Conservation (phyloP, 2,329 filamentous ascomycete genomes). For the Xylaria hypoxylon region DNA sequence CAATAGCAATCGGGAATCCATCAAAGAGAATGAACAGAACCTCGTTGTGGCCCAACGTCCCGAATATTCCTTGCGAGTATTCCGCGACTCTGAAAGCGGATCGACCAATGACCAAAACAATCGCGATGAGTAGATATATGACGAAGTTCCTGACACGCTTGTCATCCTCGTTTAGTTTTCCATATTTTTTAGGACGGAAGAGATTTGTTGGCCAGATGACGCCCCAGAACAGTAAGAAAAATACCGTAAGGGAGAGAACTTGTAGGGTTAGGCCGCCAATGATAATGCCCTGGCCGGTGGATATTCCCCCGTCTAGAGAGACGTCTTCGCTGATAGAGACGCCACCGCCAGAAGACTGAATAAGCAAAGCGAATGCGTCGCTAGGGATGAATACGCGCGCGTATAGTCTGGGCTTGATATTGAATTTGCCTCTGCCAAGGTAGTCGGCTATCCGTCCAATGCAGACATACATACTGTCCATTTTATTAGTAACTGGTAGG, state of each 20-base stretch:
- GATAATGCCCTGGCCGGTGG: slow-evolving; percentile 32
- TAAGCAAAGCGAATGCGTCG: slow-evolving; percentile 32
- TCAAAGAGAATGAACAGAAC: slow-evolving; percentile 35
- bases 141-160: slow-evolving; percentile 31
- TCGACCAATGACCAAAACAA: slow-evolving; percentile 33
- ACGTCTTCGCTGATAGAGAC: slow-evolving; percentile 18
- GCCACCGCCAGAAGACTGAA: slow-evolving; percentile 34
- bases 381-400: slow-evolving; percentile 35
- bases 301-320: slow-evolving; percentile 21
- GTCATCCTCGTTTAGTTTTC: slow-evolving; percentile 12
- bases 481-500: slow-evolving; percentile 2
- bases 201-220: slow-evolving; percentile 33
- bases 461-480: slow-evolving; percentile 35
- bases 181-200: slow-evolving; percentile 9
- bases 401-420: slow-evolving; percentile 34
- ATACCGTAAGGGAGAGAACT: slow-evolving; percentile 34
- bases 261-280: slow-evolving; percentile 33
- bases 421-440: slow-evolving; percentile 39
- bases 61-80: slow-evolving; percentile 30
- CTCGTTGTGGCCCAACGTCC: slow-evolving; percentile 30
- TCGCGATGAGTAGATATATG: slow-evolving; percentile 28
- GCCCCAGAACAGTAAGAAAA: slow-evolving; percentile 35
- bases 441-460: slow-evolving; percentile 38
- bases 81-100: slow-evolving; percentile 34
- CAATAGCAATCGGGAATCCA: slow-evolving; percentile 35